Percentiles rank a stretch among this genome's conserved stretches.
phyloP scores from a whole-genome alignment of 2,329 filamentous ascomycete genomes.

The Diaporthe ilicicola region DNA sequence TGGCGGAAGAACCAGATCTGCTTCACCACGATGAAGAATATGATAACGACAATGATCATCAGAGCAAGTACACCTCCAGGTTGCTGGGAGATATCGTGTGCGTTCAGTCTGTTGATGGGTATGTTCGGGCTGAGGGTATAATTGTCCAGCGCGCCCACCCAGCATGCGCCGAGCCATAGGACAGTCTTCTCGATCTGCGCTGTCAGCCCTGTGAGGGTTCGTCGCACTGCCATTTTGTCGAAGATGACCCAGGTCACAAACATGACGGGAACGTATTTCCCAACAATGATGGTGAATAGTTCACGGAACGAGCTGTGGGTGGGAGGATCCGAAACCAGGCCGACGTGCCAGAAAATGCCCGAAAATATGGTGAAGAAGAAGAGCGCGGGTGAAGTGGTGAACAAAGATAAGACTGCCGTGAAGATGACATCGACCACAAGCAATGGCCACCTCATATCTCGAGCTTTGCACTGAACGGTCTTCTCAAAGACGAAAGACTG shows the following conservation, averaged over 20 bases:
- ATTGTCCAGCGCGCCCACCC: constrained; percentile 91
- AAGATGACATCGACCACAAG: constrained; percentile 84
- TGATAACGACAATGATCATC: constrained; percentile 75
- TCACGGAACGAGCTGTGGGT: constrained; percentile 70
- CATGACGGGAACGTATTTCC: constrained; percentile 84
- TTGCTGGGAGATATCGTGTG: constrained; percentile 87
- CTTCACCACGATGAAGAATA: constrained; percentile 73
- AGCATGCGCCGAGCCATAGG: constrained; percentile 88
- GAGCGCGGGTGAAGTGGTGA: constrained; percentile 78
- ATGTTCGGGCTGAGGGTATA: constrained; percentile 90
- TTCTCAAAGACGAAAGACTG: constrained; percentile 81
- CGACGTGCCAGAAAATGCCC: constrained; percentile 88
- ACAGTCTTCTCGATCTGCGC: constrained; percentile 91
- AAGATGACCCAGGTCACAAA: constrained; percentile 91
- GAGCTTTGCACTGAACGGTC: constrained; percentile 71
- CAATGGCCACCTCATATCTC: constrained; percentile 84
- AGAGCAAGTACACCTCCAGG: constrained; percentile 88
- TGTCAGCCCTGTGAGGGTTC: constrained; percentile 74
- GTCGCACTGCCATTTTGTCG: constrained; percentile 79
- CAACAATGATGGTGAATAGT: constrained; percentile 80
- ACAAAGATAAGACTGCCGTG: constrained; percentile 79
- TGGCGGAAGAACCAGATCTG: constrained; percentile 89
- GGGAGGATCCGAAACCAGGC: constrained; percentile 88
- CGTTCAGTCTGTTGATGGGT: constrained; percentile 89
- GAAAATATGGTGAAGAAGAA: constrained; percentile 89